Conservation (phyloP, 768 basidiomycete genomes). For the Xerocomus brunneocitrinus region DNA sequence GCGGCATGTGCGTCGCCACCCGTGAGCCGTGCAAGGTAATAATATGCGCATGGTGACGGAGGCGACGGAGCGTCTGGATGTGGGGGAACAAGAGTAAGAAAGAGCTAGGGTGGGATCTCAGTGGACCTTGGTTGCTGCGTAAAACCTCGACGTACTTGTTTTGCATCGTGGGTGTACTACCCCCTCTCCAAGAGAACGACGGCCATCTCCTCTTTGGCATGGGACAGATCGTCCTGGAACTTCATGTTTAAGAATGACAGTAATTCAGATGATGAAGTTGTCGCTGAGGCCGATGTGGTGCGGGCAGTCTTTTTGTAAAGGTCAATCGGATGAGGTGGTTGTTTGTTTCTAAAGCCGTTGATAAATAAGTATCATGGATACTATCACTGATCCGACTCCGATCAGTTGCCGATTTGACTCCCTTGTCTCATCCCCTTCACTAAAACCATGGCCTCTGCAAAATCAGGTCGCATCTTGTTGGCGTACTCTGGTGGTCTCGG, state of each 20-base stretch:
- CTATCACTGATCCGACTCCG: neutral
- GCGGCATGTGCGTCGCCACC: constrained; percentile 74
- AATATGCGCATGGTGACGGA: constrained; percentile 71
- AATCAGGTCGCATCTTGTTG: constrained; percentile 82
- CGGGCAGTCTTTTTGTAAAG: constrained; percentile 15
- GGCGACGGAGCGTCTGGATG: constrained; percentile 52
- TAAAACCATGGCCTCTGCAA: constrained; percentile 26
- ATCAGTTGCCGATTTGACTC: neutral
- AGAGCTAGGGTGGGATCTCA: constrained; percentile 44
- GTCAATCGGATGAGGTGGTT: neutral
- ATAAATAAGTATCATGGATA: neutral
- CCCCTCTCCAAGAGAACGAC: constrained; percentile 77
- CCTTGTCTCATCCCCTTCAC: neutral
- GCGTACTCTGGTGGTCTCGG: constrained; percentile 99
- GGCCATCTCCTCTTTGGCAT: constrained; percentile 70
- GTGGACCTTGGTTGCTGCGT: neutral
- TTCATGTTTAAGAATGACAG: constrained; percentile 37
- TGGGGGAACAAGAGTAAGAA: constrained; percentile 57
- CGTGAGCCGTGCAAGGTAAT: constrained; percentile 84
- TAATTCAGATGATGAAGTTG: neutral
- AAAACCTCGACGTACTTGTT: constrained; percentile 43
- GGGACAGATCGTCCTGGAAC: too few species aligned
- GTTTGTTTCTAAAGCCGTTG: neutral
- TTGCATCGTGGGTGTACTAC: too few species aligned
- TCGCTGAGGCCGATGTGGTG: constrained; percentile 12